phyloP scores from a whole-genome alignment of 2,329 filamentous ascomycete genomes.

The Fusarium nygamai region DNA sequence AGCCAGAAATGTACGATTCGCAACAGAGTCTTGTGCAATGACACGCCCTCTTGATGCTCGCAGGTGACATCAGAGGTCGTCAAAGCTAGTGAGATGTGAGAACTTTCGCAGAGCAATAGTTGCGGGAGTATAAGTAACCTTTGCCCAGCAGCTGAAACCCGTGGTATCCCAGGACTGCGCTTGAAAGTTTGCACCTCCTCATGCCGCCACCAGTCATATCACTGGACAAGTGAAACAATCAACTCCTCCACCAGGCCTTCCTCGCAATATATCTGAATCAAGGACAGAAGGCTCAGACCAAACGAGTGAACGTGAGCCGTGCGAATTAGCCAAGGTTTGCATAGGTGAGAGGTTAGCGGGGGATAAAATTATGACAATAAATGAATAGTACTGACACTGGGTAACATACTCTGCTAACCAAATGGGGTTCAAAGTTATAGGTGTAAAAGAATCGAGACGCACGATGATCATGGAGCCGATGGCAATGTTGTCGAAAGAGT shows the following conservation, averaged over 20 bases:
- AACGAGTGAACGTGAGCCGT: background rate
- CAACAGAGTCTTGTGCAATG: background rate
- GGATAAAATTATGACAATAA: background rate
- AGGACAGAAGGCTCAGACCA: background rate
- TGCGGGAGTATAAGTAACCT: background rate
- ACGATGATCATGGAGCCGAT: background rate
- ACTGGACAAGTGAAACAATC: background rate
- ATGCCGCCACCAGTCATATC: background rate
- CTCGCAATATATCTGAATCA: background rate
- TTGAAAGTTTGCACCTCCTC: background rate
- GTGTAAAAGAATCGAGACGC: background rate
- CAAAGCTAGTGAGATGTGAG: background rate
- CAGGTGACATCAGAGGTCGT: background rate
- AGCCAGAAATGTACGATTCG: background rate
- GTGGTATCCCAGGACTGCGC: background rate
- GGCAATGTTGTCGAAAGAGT: background rate
- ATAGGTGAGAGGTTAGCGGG: background rate
- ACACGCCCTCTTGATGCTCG: background rate
- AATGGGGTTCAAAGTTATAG: background rate
- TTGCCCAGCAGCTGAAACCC: background rate
- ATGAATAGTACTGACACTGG: background rate
- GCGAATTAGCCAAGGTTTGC: background rate
- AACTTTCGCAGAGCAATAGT: background rate
- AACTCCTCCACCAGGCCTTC: background rate
- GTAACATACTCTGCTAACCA: background rate